Evolutionary conservation across 1,284 basidiomycete genomes (phyloP), one percentile per base, ranked within the genome.

Genomic region (Ustilago shanxiensis): DNA sequence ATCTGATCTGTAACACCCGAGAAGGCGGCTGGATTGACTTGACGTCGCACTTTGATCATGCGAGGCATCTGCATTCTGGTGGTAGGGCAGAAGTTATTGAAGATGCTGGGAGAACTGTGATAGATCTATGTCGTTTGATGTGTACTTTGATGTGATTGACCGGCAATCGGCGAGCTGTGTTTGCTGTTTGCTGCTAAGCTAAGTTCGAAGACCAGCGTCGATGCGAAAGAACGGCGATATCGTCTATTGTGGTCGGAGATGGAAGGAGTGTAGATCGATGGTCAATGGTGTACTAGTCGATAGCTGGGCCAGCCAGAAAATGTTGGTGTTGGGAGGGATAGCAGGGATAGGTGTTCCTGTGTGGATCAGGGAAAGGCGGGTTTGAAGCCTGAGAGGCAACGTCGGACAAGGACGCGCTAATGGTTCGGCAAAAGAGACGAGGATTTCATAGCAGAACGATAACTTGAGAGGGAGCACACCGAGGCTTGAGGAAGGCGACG

Each of bases 1-100:
- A 76, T 75, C 58, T 75, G 72, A 33, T 76, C 73, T 2, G 69
- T 72, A 7, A 76, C 65, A 26, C 73, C 73, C 2, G 68, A 72
- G 41, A 64, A 72, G 20, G 68, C 73, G 20, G 73, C 69, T 37
- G 73, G 73, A 22, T 72, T 76, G 54, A 76, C 59, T 18, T 75
- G 72, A 2, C 72, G 72, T 16, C 53, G 51, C 9, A 58, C n/a
- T 28, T 51, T 50, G 31, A 51, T 13, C 31, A 63, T 72, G 11
- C 39, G 45, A 14, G 37, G 60, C 13, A 37, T 37, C n/a, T 50
- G 62, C 63, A 66, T 65, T n/a, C 18, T 31, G 29, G 20, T 28
- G 18, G n/a, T 10, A 44, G 22, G 37, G 14, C 9, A 2, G n/a
- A 35, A 22, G 13, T 13, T 14, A 29, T 8, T 24, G 53, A 16